Evolutionary conservation across 495 filamentous ascomycete species (phyloP), one percentile per base, ranked within the genome.

Genomic region (Talaromyces adpressus): DNA sequence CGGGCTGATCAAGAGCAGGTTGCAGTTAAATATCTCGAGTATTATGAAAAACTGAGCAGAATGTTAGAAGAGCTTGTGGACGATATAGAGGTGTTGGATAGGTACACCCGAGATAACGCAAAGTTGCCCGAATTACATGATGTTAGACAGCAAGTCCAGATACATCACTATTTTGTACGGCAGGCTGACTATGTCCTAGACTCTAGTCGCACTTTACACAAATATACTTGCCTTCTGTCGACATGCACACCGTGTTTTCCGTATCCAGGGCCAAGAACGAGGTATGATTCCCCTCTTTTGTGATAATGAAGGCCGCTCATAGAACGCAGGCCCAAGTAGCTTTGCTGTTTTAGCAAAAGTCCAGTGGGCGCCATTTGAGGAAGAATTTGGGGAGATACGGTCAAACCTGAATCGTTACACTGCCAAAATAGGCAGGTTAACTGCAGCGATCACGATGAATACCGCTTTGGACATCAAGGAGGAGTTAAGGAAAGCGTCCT

Each of bases 291-390:
- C 16, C 4, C 29, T 30, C 23, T 8, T 20, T 12, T 45, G 8
- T 22, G 16, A 60, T 47, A 1, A 41, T 5, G 4, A 16, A 41
- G 14, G 14, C 6, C 14, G 6, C 36, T 41, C 4, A 41, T 14
- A 14, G 36, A 14, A n/a, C 7, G 29, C 9, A 23, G 18, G 32
- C 22, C 11, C 9, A 61, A 20, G 41, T 45, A 29, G 23, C 34
- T 41, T 61, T 2, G 9, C 39, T 9, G 25, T 61, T 5, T 61
- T 61, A 27, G 36, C 25, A 23, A 61, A 56, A 54, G 53, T 63
- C 16, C 61, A 63, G 30, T 63, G 61, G 61, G 27, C 53, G 4
- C 61, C 61, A 57, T 63, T 63, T 49, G 61, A 63, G n/a, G 45
- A 63, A 23, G 25, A 63, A 36, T 63, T 63, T 41, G 53, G 61